Evolutionary conservation across 2,329 filamentous ascomycete species (phyloP).

Genomic region (Aspergillus cejpii): DNA sequence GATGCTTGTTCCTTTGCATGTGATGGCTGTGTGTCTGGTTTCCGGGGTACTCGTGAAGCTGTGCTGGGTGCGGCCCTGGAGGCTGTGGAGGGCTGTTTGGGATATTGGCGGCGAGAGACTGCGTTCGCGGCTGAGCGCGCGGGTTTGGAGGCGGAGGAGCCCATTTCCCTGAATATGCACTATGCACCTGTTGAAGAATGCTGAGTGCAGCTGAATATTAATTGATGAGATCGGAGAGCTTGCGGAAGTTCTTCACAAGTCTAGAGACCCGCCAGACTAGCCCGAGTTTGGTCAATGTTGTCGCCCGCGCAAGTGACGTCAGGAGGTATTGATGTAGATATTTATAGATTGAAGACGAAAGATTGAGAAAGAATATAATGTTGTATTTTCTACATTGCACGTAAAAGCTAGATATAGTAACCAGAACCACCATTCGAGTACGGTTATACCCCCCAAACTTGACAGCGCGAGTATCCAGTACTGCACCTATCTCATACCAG

Average conservation of each 20-base stretch:
- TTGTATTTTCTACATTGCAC: not conserved
- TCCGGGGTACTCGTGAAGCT: slow-evolving; percentile 18
- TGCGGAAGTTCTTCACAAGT: not conserved
- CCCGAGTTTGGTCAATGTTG: slow-evolving; percentile 9
- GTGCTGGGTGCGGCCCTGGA: slow-evolving; percentile 30
- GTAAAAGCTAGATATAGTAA: not conserved
- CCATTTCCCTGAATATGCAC: slow-evolving; percentile 43
- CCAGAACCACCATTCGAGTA: not conserved
- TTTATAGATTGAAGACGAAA: not conserved
- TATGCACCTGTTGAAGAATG: too few species aligned
- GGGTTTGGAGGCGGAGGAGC: slow-evolving; percentile 54
- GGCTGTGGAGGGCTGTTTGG: slow-evolving; percentile 39
- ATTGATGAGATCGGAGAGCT: not conserved
- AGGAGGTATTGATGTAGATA: slow-evolving; percentile 1
- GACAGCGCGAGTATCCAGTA: slow-evolving; percentile 7
- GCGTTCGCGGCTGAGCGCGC: slow-evolving; percentile 45
- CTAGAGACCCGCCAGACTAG: slow-evolving; percentile 11
- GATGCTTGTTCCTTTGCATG: slow-evolving; percentile 24
- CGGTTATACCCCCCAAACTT: not conserved
- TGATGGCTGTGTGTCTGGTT: slow-evolving; percentile 22
- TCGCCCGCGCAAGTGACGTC: slow-evolving; percentile 18
- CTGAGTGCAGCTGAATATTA: too few species aligned
- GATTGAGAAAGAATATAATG: not conserved
- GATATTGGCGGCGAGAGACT: slow-evolving; percentile 51
- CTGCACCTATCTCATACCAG: slow-evolving; percentile 53